Evolutionary conservation across 257 asterid genomes (phyloP).

Genomic region (Jacaranda mimosifolia): DNA sequence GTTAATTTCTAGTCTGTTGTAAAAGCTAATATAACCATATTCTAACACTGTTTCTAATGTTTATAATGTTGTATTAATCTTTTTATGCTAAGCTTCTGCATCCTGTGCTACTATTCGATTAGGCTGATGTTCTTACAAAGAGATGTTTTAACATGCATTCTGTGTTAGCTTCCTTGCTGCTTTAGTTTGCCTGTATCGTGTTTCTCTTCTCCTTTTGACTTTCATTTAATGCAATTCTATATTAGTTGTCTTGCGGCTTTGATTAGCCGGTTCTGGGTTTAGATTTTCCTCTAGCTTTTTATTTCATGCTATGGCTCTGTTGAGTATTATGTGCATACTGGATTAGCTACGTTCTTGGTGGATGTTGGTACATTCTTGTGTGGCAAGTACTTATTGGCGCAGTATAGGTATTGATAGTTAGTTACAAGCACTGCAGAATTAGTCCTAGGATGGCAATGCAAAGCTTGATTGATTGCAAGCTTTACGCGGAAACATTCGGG

Average conservation of each 20-base stretch:
- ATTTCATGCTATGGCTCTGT: not conserved
- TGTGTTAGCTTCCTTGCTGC: not conserved
- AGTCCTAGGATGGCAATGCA: no score
- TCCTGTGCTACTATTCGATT: conserved; percentile 3
- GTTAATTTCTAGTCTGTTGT: conserved; percentile 77
- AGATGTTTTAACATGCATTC: not conserved
- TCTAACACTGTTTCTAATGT: conserved; percentile 52
- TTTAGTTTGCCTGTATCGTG: not conserved
- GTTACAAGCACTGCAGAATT: no score
- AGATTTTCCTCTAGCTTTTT: not conserved
- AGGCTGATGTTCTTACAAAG: not conserved
- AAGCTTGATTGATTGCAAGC: no score
- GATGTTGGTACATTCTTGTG: no score
- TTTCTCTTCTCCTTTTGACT: not conserved
- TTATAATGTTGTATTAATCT: conserved; percentile 37
- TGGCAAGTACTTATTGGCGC: no score
- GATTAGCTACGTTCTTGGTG: no score
- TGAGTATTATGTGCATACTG: not conserved
- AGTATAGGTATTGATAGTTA: no score
- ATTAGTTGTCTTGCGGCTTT: not conserved
- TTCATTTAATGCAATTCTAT: not conserved
- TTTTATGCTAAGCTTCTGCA: not conserved
- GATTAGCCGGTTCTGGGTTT: not conserved
- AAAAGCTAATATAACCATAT: conserved; percentile 62
- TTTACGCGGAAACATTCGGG: no score